Percentiles rank a stretch among this genome's conserved stretches.
Evolutionary conservation across 2,329 filamentous ascomycete genomes (phyloP).

Genomic region (Aureobasidium vineae): DNA sequence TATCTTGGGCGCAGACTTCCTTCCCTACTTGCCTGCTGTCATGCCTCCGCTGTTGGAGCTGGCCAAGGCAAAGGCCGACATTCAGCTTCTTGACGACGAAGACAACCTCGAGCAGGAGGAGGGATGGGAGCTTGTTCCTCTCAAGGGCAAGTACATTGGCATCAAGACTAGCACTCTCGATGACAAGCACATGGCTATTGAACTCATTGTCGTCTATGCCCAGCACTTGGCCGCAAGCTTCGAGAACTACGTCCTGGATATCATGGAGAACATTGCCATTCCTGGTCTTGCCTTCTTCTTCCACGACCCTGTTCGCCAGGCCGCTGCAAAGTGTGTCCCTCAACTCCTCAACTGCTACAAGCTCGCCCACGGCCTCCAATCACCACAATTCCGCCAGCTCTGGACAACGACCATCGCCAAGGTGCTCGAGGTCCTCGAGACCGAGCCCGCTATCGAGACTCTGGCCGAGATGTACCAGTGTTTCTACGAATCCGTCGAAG

Average conservation of each 20-base stretch:
- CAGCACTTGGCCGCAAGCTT: slow-evolving; percentile 93
- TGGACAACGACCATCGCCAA: slow-evolving; percentile 87
- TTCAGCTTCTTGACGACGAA: slow-evolving; percentile 92
- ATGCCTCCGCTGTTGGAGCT: slow-evolving; percentile 92
- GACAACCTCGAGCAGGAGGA: slow-evolving; percentile 94
- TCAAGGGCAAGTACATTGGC: slow-evolving; percentile 97
- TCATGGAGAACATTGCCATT: slow-evolving; percentile 94
- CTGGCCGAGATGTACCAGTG: slow-evolving; percentile 99
- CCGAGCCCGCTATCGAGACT: slow-evolving; percentile 93
- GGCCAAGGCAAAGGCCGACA: slow-evolving; percentile 93
- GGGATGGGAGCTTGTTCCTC: slow-evolving; percentile 93
- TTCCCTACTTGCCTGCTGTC: slow-evolving; percentile 87
- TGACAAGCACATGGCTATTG: slow-evolving; percentile 99
- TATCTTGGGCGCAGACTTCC: slow-evolving; percentile 83
- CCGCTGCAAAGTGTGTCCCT: slow-evolving; percentile 91
- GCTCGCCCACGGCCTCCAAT: slow-evolving; percentile 79
- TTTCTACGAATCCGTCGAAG: slow-evolving; percentile 97
- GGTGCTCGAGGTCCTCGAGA: slow-evolving; percentile 86
- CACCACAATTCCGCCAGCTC: slow-evolving; percentile 73
- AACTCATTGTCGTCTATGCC: slow-evolving; percentile 94
- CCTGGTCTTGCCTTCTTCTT: slow-evolving; percentile 98
- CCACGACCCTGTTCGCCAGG: slow-evolving; percentile 94
- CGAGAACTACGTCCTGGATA: slow-evolving; percentile 84
- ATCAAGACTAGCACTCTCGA: slow-evolving; percentile 97
- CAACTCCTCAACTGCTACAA: slow-evolving; percentile 93